Evolutionary conservation across 139 green algal species (phyloP), one percentile per base, ranked within the genome.

Genomic region (Ettlia oleoabundans): DNA sequence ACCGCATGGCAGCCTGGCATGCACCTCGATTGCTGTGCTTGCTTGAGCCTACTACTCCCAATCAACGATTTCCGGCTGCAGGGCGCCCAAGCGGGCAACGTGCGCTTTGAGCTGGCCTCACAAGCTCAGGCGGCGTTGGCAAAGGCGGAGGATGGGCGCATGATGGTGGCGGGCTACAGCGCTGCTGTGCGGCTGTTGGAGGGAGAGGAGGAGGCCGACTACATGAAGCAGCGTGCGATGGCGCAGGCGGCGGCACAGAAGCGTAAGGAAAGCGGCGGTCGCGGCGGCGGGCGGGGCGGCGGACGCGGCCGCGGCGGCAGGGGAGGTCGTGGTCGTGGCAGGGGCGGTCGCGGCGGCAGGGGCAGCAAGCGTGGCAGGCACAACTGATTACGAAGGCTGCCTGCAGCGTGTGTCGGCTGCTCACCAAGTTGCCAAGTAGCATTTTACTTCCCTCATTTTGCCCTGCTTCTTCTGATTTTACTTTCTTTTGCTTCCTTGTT

Each of bases 181-280:
- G 91, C 90, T 15, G 30, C 18, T 0, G 43, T 95, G 72, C 55
- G 38, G 5, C 52, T 88, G 37, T 81, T 94, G 58, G 87, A 93
- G 63, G 93, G 93, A 1, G 84, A 94, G 8, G 90, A 94, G 68
- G 93, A 96, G 84, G 30, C 73, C 41, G 72, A 87, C 6, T 95
- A 88, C 69, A 85, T 92, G 70, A 85, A 88, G 78, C 86, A 92
- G 35, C 43, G 37, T 8, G 38, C n/a, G 18, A 53, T 8, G 42
- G 41, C 9, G 41, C 40, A 6, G 58, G 64, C 64, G 24, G 41
- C 55, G 33, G 32, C 69, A 30, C 38, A 40, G 41, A 58, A 33
- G 58, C 81, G 76, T 32, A 41, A 69, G 69, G 79, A 53, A 74
- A 68, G 41, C 30, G 55, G 78, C 37, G 33, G 41, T 61, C 37